Conservation (phyloP, 2,329 filamentous ascomycete genomes). For the Leptographium wingfieldii region DNA sequence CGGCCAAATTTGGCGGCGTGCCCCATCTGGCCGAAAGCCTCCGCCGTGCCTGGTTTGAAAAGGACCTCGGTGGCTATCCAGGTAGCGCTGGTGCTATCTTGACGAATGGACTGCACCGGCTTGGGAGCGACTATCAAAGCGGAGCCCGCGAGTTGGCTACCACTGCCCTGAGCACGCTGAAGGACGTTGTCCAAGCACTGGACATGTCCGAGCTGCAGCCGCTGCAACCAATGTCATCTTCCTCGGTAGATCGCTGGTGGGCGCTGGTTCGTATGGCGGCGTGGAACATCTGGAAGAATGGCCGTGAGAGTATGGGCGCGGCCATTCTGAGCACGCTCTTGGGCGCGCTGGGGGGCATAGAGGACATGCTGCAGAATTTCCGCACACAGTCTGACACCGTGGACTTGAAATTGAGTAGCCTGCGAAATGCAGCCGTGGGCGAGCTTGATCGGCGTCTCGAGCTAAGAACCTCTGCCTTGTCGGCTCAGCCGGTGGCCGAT, state of each 20-base stretch:
- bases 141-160: conserved; percentile 46
- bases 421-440: conserved; percentile 8
- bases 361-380: conserved; percentile 18
- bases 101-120: conserved; percentile 28
- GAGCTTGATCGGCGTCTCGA: conserved; percentile 12
- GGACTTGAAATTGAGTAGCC: conserved; percentile 1
- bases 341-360: conserved; percentile 28
- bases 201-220: conserved; percentile 5
- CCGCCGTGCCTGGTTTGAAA: conserved; percentile 45
- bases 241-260: conserved; percentile 37
- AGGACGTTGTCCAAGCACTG: conserved; percentile 28
- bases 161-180: conserved; percentile 36
- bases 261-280: conserved; percentile 37
- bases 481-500: conserved; percentile 14
- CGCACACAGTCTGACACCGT: conserved; percentile 5
- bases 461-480: conserved; percentile 11
- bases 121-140: conserved; percentile 45
- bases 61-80: conserved; percentile 27
- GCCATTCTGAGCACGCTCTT: conserved; percentile 41
- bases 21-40: conserved; percentile 45
- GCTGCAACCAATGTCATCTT: neutral
- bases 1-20: conserved; percentile 36
- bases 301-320: conserved; percentile 53
- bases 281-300: conserved; percentile 54
- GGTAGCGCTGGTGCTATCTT: conserved; percentile 30